A percentile compares a stretch with the other conserved stretches of the same genome.
phyloP scores from a whole-genome alignment of 2,329 filamentous ascomycete genomes.

The Colletotrichum eremochloae region DNA sequence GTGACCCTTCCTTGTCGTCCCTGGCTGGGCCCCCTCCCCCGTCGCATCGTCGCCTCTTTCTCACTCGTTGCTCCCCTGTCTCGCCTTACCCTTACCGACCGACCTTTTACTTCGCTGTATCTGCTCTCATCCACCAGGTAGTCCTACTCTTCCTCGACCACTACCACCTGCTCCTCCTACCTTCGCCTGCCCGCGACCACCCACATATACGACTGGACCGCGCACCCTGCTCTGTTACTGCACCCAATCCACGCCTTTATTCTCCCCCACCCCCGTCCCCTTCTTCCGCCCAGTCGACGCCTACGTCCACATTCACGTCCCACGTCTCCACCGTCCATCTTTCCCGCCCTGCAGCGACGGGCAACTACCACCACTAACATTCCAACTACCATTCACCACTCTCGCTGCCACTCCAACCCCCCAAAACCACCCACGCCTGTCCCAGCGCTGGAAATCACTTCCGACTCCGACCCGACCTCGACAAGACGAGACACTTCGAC shows the following conservation, averaged over 20 bases:
- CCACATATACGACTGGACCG: conserved; percentile 6
- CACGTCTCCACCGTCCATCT: conserved; percentile 37
- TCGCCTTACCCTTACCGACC: conserved; percentile 31
- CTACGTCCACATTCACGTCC: conserved; percentile 2
- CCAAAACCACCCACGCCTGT: conserved; percentile 21
- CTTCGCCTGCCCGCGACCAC: conserved; percentile 12
- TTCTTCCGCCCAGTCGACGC: conserved; percentile 27
- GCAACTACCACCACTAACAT: conserved; percentile 37
- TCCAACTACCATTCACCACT: conserved; percentile 36
- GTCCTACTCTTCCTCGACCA: background rate
- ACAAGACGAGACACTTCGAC: conserved; percentile 43
- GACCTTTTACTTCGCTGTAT: background rate
- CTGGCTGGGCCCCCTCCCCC: conserved; percentile 26
- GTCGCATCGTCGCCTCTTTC: conserved; percentile 17
- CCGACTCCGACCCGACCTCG: conserved; percentile 37
- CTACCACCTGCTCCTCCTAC: conserved; percentile 5
- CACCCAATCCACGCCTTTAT: conserved; percentile 31
- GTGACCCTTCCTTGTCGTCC: conserved; percentile 14
- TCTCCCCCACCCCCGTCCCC: conserved; percentile 1
- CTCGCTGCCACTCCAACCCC: conserved; percentile 34
- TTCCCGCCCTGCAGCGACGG: conserved; percentile 41
- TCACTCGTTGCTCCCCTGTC: conserved; percentile 10
- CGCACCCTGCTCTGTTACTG: background rate
- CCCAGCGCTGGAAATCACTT: conserved; percentile 36
- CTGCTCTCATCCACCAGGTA: too few relatives aligned